Evolutionary conservation across 225 moss, liverwort and hornwort species (phyloP), one percentile per base, ranked within the genome.

Genomic region (Physcomitrellopsis africana): DNA sequence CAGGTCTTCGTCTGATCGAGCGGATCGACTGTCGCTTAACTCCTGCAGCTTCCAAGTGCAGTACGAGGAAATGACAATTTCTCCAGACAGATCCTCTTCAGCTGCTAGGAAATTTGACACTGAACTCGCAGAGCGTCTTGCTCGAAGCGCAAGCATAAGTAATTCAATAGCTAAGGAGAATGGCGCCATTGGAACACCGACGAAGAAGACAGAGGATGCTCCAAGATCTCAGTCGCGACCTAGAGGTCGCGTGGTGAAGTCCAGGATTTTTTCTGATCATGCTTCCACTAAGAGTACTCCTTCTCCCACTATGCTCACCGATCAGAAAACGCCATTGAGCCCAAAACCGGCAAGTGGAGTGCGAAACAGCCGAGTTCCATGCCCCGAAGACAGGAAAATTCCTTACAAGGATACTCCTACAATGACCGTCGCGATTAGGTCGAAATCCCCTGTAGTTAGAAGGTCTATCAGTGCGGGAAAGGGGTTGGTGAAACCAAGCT

Each of bases 41-140:
- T 80, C 87, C 16, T 82, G 80, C 60, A 85, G 85, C 65, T 88
- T 85, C 75, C 84, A 88, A 79, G 87, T 87, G 55, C 87, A 87
- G 63, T 84, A 87, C 19, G 87, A 87, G 77, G 87, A 87, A 81
- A 76, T 84, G 76, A 74, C 84, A 17, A 69, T 79, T 18, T 87
- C 84, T 3, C 81, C 87, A 15, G 84, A 87, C 49, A 64, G 70
- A 62, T 81, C 83, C 1, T 77, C 81, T 20, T 16, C 76, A 10
- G 76, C 76, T 23, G 81, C 81, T 26, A 71, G 79, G 3, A 82
- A 82, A 26, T 88, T 88, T 61, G 72, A 85, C 65, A 61, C 67
- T 27, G 82, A 88, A 56, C 80, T 88, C 5, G 76, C 78, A 15
- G 80, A 87, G 53, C 79, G 87, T 3, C 80, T 84, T 52, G 48